Base-by-base conservation (phyloP, 768 basidiomycete species). In the Russula emetica region DNA sequence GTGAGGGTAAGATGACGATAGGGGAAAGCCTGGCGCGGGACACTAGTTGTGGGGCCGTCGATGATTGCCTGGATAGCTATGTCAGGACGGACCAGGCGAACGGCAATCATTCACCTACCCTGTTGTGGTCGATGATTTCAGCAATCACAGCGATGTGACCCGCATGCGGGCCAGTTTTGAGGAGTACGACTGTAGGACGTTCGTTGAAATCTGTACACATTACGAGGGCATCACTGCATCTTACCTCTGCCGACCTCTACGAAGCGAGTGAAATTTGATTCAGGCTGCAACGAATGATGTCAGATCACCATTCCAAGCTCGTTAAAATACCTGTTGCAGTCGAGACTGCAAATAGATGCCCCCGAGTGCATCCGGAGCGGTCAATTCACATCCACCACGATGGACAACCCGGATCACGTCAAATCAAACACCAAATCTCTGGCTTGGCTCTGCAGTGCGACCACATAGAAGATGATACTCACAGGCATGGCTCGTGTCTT, bases 41-140 rank as follows among this genome's bases (percentile, higher is more conserved):
- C 95, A 66, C 82, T 85, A 63, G 94, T 93, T 40, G 84, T 83
- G 59, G 97, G 95, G 52, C 95, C 95, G 77, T 98, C 96, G 72
- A 98, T 85, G 74, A 99, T 85, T 38, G 95, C 96, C 96, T 98
- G 71, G 0, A 58, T 26, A 40, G 22, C 24, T 53, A 26, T 22
- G 45, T n/a, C 28, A 50, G 36, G 20, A 56, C 40, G 56, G 24
- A 22, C 38, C 47, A 42, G 32, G 32, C 36, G 24, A 2, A 50
- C 14, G 5, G 45, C 20, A 26, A 9, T 18, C 6, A 14, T 13
- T 13, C 22, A 76, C 90, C 66, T 74, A 97, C 96, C 75, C 95
- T 86, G 82, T 94, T 96, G 83, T 98, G 96, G 85, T 98, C 97
- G 69, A 98, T 95, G 77, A 98, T 95, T 78, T 98, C 94, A 56